These are phyloP conservation scores for Dictyostelium intermedium DNA, from an alignment of 78 protist species.

Conservation along the genomic window DNA sequence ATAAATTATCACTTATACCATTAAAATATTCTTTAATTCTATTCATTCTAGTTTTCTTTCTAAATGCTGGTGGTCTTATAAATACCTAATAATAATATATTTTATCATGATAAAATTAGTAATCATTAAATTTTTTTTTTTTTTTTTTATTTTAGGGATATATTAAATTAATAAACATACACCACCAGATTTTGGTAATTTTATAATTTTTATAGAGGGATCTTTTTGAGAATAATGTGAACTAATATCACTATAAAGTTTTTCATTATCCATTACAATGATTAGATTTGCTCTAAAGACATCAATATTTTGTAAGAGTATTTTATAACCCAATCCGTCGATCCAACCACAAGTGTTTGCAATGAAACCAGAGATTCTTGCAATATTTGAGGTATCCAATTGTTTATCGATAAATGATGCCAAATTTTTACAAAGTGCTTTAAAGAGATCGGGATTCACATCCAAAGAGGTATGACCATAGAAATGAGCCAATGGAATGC, in stretches of 20 bases:
- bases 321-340: constrained; percentile 83
- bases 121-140: not conserved
- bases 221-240: not conserved
- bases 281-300: constrained; percentile 24
- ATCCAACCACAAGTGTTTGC: constrained; percentile 93
- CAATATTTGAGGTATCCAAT: not conserved
- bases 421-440: constrained; percentile 27
- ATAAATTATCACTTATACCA: constrained; percentile 61
- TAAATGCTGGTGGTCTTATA: constrained; percentile 30
- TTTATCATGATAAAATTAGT: not conserved
- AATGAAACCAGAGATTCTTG: constrained; percentile 74
- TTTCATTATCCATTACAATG: constrained; percentile 79
- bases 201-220: constrained; percentile 12
- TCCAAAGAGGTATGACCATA: constrained; percentile 79
- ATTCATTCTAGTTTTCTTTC: constrained; percentile 59
- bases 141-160: too few species aligned
- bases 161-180: not conserved
- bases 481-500: constrained; percentile 80
- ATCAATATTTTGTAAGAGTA: constrained; percentile 28
- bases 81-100: constrained; percentile 4
- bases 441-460: constrained; percentile 64
- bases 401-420: constrained; percentile 49
- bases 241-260: constrained; percentile 55
- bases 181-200: constrained; percentile 81
- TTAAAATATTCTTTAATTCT: constrained; percentile 78